phyloP scores from a whole-genome alignment of 768 basidiomycete genomes.

The Sistotremastrum niveocremeum region DNA sequence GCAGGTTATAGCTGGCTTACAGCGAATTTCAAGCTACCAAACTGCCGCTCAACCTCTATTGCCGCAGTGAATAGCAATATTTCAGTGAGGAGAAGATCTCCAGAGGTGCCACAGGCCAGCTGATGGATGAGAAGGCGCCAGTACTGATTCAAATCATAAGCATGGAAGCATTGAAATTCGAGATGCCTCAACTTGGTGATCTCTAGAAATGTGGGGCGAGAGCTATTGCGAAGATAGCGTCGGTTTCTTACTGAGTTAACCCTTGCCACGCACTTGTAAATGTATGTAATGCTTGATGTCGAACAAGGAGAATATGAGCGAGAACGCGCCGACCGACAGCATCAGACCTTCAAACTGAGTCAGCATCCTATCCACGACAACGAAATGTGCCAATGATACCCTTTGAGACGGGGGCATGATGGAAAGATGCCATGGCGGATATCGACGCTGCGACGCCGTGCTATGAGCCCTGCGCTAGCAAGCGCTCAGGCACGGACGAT shows the following conservation, averaged over 20 bases:
- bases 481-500: too few relatives aligned
- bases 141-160: constrained; percentile 37
- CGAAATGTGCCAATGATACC: constrained; percentile 23
- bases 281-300: constrained; percentile 85
- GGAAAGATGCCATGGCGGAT: constrained; percentile 34
- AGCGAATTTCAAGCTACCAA: constrained; percentile 79
- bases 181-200: constrained; percentile 57
- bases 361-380: constrained; percentile 1
- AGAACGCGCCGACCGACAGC: constrained; percentile 52
- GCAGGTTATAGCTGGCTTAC: constrained; percentile 27
- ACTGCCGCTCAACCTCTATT: constrained; percentile 67
- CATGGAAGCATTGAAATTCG: neutral
- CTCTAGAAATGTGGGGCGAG: constrained; percentile 77
- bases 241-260: constrained; percentile 6
- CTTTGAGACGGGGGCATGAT: constrained; percentile 75
- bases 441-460: neutral
- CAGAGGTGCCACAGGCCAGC: constrained; percentile 69
- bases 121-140: constrained; percentile 73
- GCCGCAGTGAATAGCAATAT: constrained; percentile 60
- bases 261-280: constrained; percentile 42
- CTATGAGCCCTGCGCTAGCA: neutral
- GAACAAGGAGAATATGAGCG: constrained; percentile 65
- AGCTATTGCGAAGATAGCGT: constrained; percentile 29
- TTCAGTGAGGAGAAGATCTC: constrained; percentile 69
- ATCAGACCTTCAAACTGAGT: constrained; percentile 47